Evolutionary conservation across 805 yeast species (phyloP), one percentile per base, ranked within the genome.

Genomic region (Isabelozyma gotoi): DNA sequence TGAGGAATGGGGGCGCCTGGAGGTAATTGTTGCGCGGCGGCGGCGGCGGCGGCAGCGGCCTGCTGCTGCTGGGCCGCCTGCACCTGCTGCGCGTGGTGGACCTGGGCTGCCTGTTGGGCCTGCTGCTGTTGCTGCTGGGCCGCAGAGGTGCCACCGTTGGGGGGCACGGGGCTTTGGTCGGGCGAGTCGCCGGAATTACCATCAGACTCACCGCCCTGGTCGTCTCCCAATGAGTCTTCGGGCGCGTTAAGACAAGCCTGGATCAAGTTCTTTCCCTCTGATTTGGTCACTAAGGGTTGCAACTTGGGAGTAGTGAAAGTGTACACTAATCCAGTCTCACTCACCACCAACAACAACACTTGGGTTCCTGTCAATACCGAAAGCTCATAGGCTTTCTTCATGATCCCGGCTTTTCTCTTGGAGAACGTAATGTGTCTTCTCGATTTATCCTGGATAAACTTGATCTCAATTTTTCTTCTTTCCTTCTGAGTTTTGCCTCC

Each of bases 301-400:
- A 94, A 82, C 69, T 94, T 94, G 46, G 99, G 99, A n/a, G 99
- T 94, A 44, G 98, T 92, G 67, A 94, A 94, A 16, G 99, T 94
- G 69, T 94, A 94, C 43, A 94, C 99, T 49, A 94, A 81, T 12
- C 99, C 99, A n/a, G 99, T 94, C 67, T 94, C 99, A 42, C 96
- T 85, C 21, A 94, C 99, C 44, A 94, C 99, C 55, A 94, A 80
- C 47, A 94, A 74, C 51, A 94, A 77, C 20, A 94, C 98, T 68
- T 94, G 99, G 24, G 99, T 94, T 45, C 99, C 99, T 11, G 99
- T 94, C 56, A 94, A 78, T 41, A 94, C 98, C 16, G 96, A 86
- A 51, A 94, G 77, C 66, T 94, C 99, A 70, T 92, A 94, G n/a
- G 99, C 99, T 73, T 94, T 94, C 73, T 94, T 94, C 99, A 94